Evolutionary conservation across 768 basidiomycete genomes (phyloP).

Genomic region (Lepiota venenata): DNA sequence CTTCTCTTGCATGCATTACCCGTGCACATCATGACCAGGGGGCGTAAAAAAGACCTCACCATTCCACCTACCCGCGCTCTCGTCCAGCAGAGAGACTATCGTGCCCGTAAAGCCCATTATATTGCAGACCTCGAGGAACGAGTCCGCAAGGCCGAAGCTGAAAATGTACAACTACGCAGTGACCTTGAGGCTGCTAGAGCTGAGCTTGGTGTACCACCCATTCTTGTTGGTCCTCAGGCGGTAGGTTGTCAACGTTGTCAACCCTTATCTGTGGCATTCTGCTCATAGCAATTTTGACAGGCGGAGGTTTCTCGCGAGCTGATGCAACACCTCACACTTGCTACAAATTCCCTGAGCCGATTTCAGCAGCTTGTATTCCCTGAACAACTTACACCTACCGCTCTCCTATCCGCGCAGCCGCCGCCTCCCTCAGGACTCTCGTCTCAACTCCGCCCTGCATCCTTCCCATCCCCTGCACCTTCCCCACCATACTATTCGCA

Average conservation of each 20-base stretch:
- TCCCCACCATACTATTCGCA: constrained; percentile 17
- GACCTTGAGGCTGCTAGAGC: constrained; percentile 45
- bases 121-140: constrained; percentile 54
- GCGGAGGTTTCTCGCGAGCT: constrained; percentile 51
- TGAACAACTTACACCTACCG: constrained; percentile 15
- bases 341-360: constrained; percentile 46
- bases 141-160: constrained; percentile 49
- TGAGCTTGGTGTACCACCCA: constrained; percentile 29
- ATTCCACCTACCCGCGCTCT: constrained; percentile 58
- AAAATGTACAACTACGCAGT: constrained; percentile 46
- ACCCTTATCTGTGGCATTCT: neutral
- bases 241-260: constrained; percentile 23
- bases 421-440: constrained; percentile 14
- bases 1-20: constrained; percentile 6
- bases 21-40: constrained; percentile 47
- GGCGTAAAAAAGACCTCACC: constrained; percentile 61
- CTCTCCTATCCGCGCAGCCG: constrained; percentile 6
- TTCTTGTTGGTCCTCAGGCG: constrained; percentile 25
- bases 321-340: constrained; percentile 42
- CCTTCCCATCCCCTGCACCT: constrained; percentile 25
- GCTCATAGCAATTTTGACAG: constrained; percentile 25
- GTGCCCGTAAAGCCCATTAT: constrained; percentile 57
- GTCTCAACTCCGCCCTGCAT: constrained; percentile 17
- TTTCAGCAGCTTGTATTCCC: constrained; percentile 49
- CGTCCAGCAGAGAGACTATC: constrained; percentile 62